These are phyloP conservation scores for Polytrichum formosum DNA, from an alignment of 225 moss, liverwort and hornwort species.

Conservation along the genomic window DNA sequence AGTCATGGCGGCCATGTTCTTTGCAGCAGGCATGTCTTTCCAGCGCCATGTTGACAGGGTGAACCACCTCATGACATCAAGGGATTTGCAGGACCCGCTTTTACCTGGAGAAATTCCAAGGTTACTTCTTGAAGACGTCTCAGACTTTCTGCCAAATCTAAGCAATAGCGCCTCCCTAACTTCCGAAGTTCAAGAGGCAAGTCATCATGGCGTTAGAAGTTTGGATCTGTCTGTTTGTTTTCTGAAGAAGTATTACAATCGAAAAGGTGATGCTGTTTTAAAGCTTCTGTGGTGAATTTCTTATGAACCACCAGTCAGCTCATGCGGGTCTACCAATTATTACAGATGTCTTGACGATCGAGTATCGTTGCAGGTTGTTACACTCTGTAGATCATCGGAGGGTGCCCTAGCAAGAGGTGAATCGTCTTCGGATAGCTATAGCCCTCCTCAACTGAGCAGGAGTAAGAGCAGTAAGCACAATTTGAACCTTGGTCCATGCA, in stretches of 20 bases:
- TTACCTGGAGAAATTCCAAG: conserved; percentile 31
- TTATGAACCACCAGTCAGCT: neutral
- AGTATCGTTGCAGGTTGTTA: conserved; percentile 38
- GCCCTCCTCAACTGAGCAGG: conserved; percentile 28
- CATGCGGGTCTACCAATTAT: neutral
- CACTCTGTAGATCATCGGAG: conserved; percentile 34
- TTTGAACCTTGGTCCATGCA: neutral
- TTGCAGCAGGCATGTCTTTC: conserved; percentile 76
- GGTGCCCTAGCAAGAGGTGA: conserved; percentile 34
- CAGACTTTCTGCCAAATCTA: conserved; percentile 21
- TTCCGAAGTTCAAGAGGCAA: conserved; percentile 30
- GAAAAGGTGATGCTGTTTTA: neutral
- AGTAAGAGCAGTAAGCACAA: conserved; percentile 33
- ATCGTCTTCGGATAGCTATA: conserved; percentile 39
- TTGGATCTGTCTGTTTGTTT: neutral
- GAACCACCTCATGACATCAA: conserved; percentile 32
- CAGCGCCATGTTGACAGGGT: conserved; percentile 56
- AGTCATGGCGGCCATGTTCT: conserved; percentile 68
- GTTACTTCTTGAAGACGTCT: conserved; percentile 42
- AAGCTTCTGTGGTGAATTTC: neutral
- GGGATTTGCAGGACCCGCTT: conserved; percentile 33
- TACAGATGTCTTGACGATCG: neutral
- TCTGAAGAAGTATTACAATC: neutral
- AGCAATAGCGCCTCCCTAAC: conserved; percentile 35
- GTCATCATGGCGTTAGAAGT: neutral